A percentile compares a stretch with the other conserved stretches of the same genome.
phyloP scores from a whole-genome alignment of 2,329 filamentous ascomycete species.

The Pseudogymnoascus pannorum region DNA sequence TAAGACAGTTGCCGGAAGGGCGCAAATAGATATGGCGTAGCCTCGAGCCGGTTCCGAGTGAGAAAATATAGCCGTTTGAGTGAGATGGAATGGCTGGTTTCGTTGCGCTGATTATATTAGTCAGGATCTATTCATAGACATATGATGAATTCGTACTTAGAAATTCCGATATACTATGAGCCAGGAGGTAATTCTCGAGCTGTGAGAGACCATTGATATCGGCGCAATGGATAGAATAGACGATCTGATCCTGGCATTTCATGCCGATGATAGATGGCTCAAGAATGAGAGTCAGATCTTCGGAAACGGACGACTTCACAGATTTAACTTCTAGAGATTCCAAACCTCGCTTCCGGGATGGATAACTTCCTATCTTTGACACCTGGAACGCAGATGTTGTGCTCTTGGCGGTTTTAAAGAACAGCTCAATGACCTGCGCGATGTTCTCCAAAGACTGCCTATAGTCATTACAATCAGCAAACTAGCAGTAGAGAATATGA shows the following conservation, averaged over 20 bases:
- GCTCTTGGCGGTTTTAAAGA: slow-evolving; percentile 14
- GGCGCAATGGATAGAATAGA: slow-evolving; percentile 22
- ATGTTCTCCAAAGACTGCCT: slow-evolving; percentile 18
- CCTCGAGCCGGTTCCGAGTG: slow-evolving; percentile 17
- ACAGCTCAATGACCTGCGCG: slow-evolving; percentile 17
- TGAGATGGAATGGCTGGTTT: slow-evolving; percentile 16
- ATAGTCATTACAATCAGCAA: not conserved
- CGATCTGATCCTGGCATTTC: not conserved
- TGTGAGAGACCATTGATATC: slow-evolving; percentile 24
- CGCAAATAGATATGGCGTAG: slow-evolving; percentile 22
- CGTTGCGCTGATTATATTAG: slow-evolving; percentile 14
- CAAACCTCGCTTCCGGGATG: slow-evolving; percentile 17
- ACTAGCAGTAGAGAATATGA: not conserved
- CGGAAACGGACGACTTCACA: slow-evolving; percentile 19
- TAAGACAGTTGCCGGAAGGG: slow-evolving; percentile 15
- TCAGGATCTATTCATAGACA: not conserved
- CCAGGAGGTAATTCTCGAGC: slow-evolving; percentile 22
- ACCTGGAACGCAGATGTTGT: slow-evolving; percentile 20
- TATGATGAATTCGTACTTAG: slow-evolving; percentile 7
- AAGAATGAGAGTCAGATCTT: slow-evolving; percentile 19
- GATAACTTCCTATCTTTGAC: slow-evolving; percentile 16
- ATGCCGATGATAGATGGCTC: slow-evolving; percentile 8
- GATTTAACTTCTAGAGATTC: slow-evolving; percentile 20
- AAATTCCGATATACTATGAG: slow-evolving; percentile 22
- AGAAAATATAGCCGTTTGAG: slow-evolving; percentile 20